phyloP scores from a whole-genome alignment of 352 stramenopile species.

The Globisporangium carolinianum region DNA sequence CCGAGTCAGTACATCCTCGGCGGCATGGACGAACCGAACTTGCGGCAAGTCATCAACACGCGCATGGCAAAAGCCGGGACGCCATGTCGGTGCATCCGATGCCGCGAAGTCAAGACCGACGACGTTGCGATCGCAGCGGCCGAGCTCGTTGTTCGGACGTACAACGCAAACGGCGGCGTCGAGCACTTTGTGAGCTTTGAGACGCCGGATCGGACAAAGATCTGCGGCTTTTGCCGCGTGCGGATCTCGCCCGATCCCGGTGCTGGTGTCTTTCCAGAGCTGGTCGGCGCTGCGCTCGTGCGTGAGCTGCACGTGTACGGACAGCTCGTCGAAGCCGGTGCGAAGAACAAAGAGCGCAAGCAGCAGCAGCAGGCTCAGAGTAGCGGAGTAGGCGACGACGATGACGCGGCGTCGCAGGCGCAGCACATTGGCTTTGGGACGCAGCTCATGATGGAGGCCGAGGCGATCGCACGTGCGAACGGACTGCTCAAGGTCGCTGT shows the following conservation, averaged over 20 bases:
- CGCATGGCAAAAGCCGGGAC: constrained; percentile 71
- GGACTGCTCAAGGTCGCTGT: constrained; percentile 82
- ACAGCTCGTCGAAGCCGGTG: constrained; percentile 62
- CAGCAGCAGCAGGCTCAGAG: neutral
- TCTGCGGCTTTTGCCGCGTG: constrained; percentile 88
- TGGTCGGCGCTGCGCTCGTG: constrained; percentile 76
- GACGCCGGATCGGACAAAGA: constrained; percentile 81
- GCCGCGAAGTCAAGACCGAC: constrained; percentile 87
- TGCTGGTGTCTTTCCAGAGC: constrained; percentile 65
- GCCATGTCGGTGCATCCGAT: constrained; percentile 87
- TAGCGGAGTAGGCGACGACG: constrained; percentile 2
- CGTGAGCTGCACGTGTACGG: constrained; percentile 90
- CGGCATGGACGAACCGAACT: constrained; percentile 88
- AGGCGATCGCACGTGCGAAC: constrained; percentile 64
- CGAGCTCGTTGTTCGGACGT: constrained; percentile 69
- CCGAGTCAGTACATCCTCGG: constrained; percentile 92
- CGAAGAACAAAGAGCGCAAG: constrained; percentile 21
- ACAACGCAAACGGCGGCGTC: constrained; percentile 78
- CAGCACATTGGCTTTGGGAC: constrained; percentile 89
- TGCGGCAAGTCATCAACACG: constrained; percentile 86
- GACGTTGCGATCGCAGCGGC: constrained; percentile 67
- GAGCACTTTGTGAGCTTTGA: constrained; percentile 94
- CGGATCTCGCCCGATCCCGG: constrained; percentile 66
- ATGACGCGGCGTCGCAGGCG: constrained; percentile 39
- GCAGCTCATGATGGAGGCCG: constrained; percentile 77